phyloP scores from a whole-genome alignment of 106 monocot species.

The Dactylorhiza incarnata region DNA sequence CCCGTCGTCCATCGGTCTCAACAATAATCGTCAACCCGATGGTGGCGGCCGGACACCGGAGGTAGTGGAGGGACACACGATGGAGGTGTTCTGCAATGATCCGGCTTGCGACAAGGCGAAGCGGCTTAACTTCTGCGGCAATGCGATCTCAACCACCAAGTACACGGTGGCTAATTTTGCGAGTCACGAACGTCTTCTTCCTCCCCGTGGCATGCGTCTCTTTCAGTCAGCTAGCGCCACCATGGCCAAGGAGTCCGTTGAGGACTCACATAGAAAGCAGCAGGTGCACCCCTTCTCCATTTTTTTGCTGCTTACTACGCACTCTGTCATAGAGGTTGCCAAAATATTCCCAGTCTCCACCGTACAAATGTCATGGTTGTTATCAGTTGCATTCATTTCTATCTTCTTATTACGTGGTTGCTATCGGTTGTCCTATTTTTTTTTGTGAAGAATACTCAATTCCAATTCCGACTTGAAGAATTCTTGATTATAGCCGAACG shows the following conservation, averaged over 20 bases:
- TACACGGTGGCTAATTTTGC: slow-evolving; percentile 50
- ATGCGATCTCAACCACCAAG: slow-evolving; percentile 59
- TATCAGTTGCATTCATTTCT: background rate
- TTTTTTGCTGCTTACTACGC: background rate
- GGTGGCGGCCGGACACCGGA: background rate
- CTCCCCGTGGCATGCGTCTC: slow-evolving; percentile 42
- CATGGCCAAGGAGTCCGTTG: slow-evolving; percentile 76
- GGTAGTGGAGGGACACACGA: slow-evolving; percentile 19
- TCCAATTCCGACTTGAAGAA: no score
- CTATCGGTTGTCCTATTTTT: no score
- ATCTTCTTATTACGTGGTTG: background rate
- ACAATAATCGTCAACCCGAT: background rate
- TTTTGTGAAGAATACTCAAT: no score
- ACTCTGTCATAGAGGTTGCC: no score
- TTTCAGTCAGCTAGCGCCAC: slow-evolving; percentile 60
- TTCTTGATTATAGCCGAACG: no score
- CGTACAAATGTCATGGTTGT: background rate
- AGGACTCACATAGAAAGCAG: slow-evolving; percentile 68
- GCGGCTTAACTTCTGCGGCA: slow-evolving; percentile 23
- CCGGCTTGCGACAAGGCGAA: slow-evolving; percentile 16
- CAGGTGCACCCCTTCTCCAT: slow-evolving; percentile 29
- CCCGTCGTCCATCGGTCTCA: no score
- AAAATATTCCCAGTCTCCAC: background rate
- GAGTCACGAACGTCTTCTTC: slow-evolving; percentile 71
- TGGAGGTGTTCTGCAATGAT: slow-evolving; percentile 44